Evolutionary conservation across 768 basidiomycete species (phyloP), one percentile per base, ranked within the genome.

Genomic region (Calocybe indica): DNA sequence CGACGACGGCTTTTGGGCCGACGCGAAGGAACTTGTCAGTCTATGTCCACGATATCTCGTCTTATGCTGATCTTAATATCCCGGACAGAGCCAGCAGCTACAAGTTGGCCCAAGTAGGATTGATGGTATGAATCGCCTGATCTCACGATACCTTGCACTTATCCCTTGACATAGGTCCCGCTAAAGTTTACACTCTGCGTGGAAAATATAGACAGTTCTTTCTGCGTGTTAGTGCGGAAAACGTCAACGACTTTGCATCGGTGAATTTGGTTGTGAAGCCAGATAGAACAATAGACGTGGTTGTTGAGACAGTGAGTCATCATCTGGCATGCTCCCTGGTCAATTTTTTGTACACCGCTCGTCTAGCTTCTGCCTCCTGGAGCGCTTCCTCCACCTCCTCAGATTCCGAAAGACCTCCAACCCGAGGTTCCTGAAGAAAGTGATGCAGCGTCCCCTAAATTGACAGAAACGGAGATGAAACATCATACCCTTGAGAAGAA

Each of bases 141-240:
- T 47, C 11, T 32, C 49, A 31, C 41, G 37, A 22, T 13, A 14
- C 6, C 8, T 15, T 46, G 29, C 46, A 12, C 48, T 50, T 52
- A 50, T 38, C 2, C 49, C 33, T 32, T 46, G 31, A 10, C 39
- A 32, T 30, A 85, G 84, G 84, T n/a, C 79, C 80, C 8, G 84
- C 84, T 28, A 80, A 75, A 58, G 80, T 81, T 29, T 88, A 77
- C 53, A 79, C 78, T 2, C 65, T 78, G 60, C 77, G 85, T 28
- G 84, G 84, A 30, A 78, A 76, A 64, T 88, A 81, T 60, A 73
- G 79, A 43, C 85, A 88, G 55, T 71, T 80, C 45, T 79, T 88
- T 55, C 69, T 88, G 57, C 77, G 82, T 30, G 72, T 88, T 28
- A 69, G 75, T 7, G 68, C 71, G 30, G 71, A 77, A 31, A 78